Base-by-base conservation (phyloP, 2,329 filamentous ascomycete genomes). In the Fusarium floridanum region DNA sequence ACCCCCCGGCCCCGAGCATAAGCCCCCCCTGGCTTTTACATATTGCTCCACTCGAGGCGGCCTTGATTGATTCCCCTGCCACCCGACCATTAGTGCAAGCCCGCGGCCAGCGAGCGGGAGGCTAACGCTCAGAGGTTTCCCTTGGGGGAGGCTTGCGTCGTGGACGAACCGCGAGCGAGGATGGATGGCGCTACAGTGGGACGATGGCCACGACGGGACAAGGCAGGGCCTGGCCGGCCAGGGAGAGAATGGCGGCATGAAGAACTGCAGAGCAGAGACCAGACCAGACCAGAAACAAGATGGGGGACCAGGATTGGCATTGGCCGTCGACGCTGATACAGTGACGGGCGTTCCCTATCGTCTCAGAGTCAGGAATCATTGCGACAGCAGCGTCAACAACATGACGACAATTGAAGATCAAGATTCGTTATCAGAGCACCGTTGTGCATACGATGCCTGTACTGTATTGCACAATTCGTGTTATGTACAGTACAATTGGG, bases 181-280 rank as follows among this genome's bases (percentile, higher is more conserved):
- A 61, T 50, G 70, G 71, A 74, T 78, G 76, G 75, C 76, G 76
- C 73, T 78, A 77, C 72, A 29, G 67, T 78, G 76, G 74, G 66
- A 68, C 75, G 76, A 78, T 78, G 66, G 17, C 73, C 69, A 70
- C 66, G 71, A 73, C 64, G 57, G 67, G 48, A 53, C 48, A 53
- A 32, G 48, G 48, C 45, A 50, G 45, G 45, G 24, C 45, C 45
- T 17, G 45, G 45, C 45, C 45, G 8, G 62, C 64, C 71, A 75
- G 67, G 67, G 68, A 70, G 68, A 34, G 10, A 64, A 66, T 66
- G 72, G 55, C 43, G 61, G 73, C 71, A 78, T 78, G 63, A 77
- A 68, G 61, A 72, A 67, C 48, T 53, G 48, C 48, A 53, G 48
- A 29, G 32, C 32, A 34, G 32, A 34, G 32, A 34, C 32, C 32